Conservation (phyloP, 2,329 filamentous ascomycete species). For the Paracoccidioides lutzii region DNA sequence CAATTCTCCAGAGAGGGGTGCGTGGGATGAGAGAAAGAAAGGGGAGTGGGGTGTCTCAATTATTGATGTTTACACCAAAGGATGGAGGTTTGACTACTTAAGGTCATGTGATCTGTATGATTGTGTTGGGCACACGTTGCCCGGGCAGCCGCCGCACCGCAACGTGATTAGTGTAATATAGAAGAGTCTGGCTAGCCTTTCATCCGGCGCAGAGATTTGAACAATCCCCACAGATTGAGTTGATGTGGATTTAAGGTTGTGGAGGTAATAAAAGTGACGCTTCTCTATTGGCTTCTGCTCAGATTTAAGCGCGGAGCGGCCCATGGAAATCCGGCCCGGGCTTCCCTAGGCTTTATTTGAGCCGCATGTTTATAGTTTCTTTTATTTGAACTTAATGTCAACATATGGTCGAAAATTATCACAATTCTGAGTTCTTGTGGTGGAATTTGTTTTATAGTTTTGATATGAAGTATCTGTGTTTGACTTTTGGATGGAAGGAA, state of each 20-base stretch:
- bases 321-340: not conserved
- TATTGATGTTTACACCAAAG: too few relatives aligned
- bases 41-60: not conserved
- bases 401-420: too few relatives aligned
- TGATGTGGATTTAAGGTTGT: slow-evolving; percentile 2
- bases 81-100: too few relatives aligned
- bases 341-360: too few relatives aligned
- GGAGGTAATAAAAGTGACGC: not conserved
- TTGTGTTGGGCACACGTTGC: too few relatives aligned
- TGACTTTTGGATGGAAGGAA: not conserved
- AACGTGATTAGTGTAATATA: too few relatives aligned
- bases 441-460: not conserved
- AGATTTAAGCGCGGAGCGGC: not conserved
- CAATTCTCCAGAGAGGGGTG: not conserved
- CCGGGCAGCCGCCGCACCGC: too few relatives aligned
- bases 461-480: not conserved
- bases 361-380: not conserved
- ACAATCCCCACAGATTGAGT: too few relatives aligned
- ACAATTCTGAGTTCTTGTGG: not conserved
- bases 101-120: not conserved
- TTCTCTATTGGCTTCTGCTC: not conserved
- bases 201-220: too few relatives aligned
- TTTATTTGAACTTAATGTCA: not conserved
- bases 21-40: not conserved
- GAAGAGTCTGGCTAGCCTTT: too few relatives aligned